phyloP scores from a whole-genome alignment of 83 land plant species.

The Picea abies region DNA sequence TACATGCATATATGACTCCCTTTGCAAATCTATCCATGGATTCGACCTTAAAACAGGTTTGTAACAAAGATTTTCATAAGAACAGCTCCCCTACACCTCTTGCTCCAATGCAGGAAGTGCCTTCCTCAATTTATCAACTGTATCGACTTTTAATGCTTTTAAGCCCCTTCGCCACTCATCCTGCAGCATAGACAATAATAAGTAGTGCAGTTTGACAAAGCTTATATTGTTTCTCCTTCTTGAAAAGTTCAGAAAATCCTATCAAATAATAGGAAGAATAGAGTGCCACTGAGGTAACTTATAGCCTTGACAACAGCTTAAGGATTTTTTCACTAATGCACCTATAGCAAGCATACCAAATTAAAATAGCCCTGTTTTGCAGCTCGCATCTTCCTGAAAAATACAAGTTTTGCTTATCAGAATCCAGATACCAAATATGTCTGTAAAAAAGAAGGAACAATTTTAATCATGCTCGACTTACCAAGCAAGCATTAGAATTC shows the following conservation, averaged over 20 bases:
- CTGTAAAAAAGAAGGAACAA: not conserved
- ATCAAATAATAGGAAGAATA: not conserved
- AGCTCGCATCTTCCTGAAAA: constrained; percentile 72
- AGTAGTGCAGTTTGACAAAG: too few species aligned
- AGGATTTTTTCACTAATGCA: not conserved
- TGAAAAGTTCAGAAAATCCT: not conserved
- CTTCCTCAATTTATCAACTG: constrained; percentile 72
- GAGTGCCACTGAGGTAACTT: not conserved
- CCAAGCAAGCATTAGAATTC: constrained; percentile 85
- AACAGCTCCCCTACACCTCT: constrained; percentile 53
- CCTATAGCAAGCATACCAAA: constrained; percentile 47
- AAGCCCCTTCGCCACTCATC: constrained; percentile 94
- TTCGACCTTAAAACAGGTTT: not conserved
- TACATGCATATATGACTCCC: not conserved
- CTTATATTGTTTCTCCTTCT: not conserved
- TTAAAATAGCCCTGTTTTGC: constrained; percentile 75
- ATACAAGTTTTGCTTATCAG: not conserved
- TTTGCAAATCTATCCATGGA: not conserved
- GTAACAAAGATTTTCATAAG: not conserved
- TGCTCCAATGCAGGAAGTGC: constrained; percentile 75
- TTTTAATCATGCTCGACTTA: constrained; percentile 13
- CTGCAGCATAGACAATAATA: constrained; percentile 25
- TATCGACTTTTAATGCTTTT: constrained; percentile 80
- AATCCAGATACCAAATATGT: not conserved
- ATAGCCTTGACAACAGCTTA: not conserved